A percentile compares a stretch with the other conserved stretches of the same genome.
These are phyloP conservation scores for Atkinsonella texensis DNA, from an alignment of 2,329 filamentous ascomycete genomes.

Conservation along the genomic window DNA sequence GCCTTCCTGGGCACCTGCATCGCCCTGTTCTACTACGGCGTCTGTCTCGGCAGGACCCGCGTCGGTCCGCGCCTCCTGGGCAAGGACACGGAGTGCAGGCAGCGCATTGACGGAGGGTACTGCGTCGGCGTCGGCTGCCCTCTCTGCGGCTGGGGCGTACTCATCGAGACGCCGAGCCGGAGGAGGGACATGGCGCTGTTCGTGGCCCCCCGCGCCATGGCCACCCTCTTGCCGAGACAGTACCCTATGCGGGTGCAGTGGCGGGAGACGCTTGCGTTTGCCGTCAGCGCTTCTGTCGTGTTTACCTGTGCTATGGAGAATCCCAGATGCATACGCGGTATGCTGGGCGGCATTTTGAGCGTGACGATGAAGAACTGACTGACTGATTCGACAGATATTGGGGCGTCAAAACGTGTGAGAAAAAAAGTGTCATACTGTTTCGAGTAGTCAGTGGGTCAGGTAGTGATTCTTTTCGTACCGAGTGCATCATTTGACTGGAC, in stretches of 20 bases:
- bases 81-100: constrained; percentile 31
- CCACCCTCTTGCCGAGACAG: constrained; percentile 58
- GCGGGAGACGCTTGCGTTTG: constrained; percentile 55
- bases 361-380: constrained; percentile 27
- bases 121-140: constrained; percentile 62
- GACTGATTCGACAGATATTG: too few relatives aligned
- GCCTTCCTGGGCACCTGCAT: constrained; percentile 70
- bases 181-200: constrained; percentile 70
- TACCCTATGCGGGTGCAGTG: constrained; percentile 53
- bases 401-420: not conserved
- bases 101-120: constrained; percentile 47
- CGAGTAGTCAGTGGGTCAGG: too few relatives aligned
- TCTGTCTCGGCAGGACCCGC: constrained; percentile 65
- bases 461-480: too few relatives aligned
- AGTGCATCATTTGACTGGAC: too few relatives aligned
- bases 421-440: too few relatives aligned
- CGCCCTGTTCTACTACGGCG: constrained; percentile 70
- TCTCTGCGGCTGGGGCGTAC: constrained; percentile 71
- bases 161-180: constrained; percentile 54
- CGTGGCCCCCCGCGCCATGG: constrained; percentile 66
- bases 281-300: constrained; percentile 56
- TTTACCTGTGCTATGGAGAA: constrained; percentile 55
- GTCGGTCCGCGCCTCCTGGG: constrained; percentile 58
- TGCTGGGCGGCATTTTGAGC: constrained; percentile 50
- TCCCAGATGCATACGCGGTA: constrained; percentile 50